These are phyloP conservation scores for Tetracentron sinense DNA, from an alignment of 164 flowering plant species.

Conservation along the genomic window DNA sequence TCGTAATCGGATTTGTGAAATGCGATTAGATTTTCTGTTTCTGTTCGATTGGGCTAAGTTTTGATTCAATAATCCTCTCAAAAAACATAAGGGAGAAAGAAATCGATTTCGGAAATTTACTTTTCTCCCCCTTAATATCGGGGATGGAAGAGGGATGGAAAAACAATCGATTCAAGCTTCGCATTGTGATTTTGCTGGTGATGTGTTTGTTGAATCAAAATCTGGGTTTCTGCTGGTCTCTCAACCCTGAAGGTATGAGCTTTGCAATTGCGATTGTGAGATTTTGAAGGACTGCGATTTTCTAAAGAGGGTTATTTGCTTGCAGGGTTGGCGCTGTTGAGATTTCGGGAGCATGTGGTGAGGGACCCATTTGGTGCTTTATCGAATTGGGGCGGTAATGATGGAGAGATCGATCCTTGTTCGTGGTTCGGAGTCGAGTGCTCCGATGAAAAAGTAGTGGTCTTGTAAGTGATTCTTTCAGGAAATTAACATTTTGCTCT, in stretches of 20 bases:
- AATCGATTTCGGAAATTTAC: no score
- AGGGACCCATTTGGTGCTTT: conserved; percentile 61
- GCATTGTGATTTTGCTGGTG: conserved; percentile 17
- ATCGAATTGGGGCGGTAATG: conserved; percentile 41
- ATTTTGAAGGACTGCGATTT: neutral
- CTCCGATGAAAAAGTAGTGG: conserved; percentile 48
- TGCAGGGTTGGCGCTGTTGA: conserved; percentile 57
- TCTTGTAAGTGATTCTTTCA: conserved; percentile 45
- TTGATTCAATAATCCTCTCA: no score
- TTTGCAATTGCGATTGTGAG: neutral
- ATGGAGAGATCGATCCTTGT: conserved; percentile 40
- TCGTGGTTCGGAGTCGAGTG: conserved; percentile 73
- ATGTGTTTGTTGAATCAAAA: conserved; percentile 23
- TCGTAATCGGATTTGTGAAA: no score
- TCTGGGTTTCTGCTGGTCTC: conserved; percentile 32
- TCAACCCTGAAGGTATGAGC: conserved; percentile 59
- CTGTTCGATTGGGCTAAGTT: no score
- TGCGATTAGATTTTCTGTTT: no score
- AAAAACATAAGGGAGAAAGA: no score
- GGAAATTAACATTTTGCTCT: no score
- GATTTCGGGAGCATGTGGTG: conserved; percentile 40
- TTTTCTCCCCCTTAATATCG: no score
- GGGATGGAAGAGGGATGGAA: conserved; percentile 29
- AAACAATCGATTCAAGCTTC: conserved; percentile 18
- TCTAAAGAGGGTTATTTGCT: neutral